Evolutionary conservation across 2,329 filamentous ascomycete genomes (phyloP).

Genomic region (Aspergillus brunneoviolaceus): DNA sequence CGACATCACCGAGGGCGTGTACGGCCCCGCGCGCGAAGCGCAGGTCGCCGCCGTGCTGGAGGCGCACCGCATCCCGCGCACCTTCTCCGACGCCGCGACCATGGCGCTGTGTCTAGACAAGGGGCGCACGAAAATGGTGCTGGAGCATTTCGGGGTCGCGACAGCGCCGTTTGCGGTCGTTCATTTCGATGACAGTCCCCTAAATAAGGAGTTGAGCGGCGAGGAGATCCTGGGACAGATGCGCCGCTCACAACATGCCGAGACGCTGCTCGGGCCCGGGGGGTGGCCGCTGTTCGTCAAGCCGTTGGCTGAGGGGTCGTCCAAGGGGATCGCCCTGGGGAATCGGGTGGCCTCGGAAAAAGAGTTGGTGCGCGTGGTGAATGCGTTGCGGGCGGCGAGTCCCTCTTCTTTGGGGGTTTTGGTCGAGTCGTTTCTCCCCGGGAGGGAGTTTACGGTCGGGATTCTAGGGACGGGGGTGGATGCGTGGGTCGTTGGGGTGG

Average conservation of each 20-base stretch:
- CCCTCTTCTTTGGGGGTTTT: constrained; percentile 16
- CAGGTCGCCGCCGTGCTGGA: constrained; percentile 28
- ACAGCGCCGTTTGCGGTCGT: constrained; percentile 18
- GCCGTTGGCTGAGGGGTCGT: constrained; percentile 18
- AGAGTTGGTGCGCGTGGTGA: constrained; percentile 13
- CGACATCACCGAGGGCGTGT: constrained; percentile 23
- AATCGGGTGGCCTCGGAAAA: constrained; percentile 15
- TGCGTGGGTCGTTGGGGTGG: constrained; percentile 18
- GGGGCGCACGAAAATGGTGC: constrained; percentile 22
- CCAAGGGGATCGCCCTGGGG: constrained; percentile 17
- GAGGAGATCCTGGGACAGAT: constrained; percentile 1
- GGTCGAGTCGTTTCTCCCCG: constrained; percentile 23
- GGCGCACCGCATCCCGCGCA: constrained; percentile 27
- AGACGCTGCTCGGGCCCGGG: background rate
- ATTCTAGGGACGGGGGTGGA: constrained; percentile 20
- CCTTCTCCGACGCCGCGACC: constrained; percentile 23
- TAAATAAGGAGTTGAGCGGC: constrained; percentile 4
- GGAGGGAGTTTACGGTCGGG: constrained; percentile 26
- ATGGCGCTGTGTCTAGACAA: constrained; percentile 24
- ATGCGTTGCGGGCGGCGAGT: constrained; percentile 15
- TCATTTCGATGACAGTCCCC: background rate
- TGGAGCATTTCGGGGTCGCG: constrained; percentile 18
- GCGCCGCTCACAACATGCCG: background rate
- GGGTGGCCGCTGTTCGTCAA: constrained; percentile 24
- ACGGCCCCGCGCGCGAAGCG: constrained; percentile 23